A percentile compares a stretch with the other conserved stretches of the same genome.
phyloP scores from a whole-genome alignment of 2,329 filamentous ascomycete species.

The Hymenotorrendiella dingleyae region DNA sequence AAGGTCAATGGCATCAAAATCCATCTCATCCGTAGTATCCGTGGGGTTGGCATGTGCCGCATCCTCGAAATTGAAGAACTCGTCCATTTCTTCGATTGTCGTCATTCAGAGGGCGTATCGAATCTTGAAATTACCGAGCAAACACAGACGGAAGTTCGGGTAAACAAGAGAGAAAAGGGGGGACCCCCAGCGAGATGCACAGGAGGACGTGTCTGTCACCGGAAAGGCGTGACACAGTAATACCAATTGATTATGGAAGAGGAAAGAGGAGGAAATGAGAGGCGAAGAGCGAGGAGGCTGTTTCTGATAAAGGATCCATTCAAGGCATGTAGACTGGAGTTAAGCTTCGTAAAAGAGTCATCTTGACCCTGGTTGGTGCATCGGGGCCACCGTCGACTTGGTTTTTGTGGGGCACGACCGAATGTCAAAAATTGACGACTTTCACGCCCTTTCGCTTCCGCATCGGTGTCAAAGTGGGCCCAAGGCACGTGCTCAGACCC shows the following conservation, averaged over 20 bases:
- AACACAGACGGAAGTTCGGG: neutral
- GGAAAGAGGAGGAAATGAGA: neutral
- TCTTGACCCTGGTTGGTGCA: neutral
- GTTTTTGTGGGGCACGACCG: neutral
- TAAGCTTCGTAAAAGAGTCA: neutral
- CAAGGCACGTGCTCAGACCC: no score
- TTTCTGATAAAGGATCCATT: slow-evolving; percentile 2
- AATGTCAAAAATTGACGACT: slow-evolving; percentile 14
- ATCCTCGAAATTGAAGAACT: slow-evolving; percentile 59
- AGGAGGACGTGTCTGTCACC: neutral
- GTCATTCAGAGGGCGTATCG: slow-evolving; percentile 30
- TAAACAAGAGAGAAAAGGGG: neutral
- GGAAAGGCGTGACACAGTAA: slow-evolving; percentile 10
- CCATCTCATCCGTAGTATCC: slow-evolving; percentile 5
- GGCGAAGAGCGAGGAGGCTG: neutral
- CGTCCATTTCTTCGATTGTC: slow-evolving; percentile 45
- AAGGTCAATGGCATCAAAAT: slow-evolving; percentile 15
- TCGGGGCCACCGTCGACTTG: slow-evolving; percentile 1
- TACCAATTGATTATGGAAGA: no score
- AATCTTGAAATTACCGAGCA: neutral
- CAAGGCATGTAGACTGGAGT: neutral
- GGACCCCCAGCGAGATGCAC: neutral
- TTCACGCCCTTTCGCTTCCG: slow-evolving; percentile 22
- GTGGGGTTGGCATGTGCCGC: slow-evolving; percentile 30
- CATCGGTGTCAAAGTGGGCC: slow-evolving; percentile 11